These are phyloP conservation scores for Plantago major DNA, from an alignment of 257 asterid species.

Conservation along the genomic window DNA sequence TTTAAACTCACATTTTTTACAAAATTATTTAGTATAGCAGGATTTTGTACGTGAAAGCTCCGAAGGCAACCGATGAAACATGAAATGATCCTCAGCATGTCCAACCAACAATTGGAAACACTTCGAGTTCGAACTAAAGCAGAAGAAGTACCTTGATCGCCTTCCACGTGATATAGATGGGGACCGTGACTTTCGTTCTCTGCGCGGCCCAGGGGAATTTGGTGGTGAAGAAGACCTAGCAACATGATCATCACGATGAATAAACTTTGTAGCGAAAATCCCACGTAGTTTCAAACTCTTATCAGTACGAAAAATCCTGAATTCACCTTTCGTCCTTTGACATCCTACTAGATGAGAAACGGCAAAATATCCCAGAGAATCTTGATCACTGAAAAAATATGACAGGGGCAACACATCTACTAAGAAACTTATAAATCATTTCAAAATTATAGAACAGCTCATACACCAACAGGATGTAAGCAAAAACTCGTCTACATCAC, in stretches of 20 bases:
- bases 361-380: not conserved
- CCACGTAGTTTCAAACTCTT: not conserved
- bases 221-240: slow-evolving; percentile 2
- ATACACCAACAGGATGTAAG: too few species aligned
- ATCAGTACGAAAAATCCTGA: not conserved
- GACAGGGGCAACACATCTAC: not conserved
- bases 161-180: not conserved
- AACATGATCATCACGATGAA: not conserved
- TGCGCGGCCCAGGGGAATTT: not conserved
- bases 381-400: not conserved
- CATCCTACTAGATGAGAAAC: not conserved
- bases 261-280: not conserved
- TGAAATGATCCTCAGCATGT: not conserved
- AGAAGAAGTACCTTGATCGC: not conserved
- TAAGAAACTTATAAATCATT: not conserved
- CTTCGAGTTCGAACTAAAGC: not conserved
- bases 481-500: too few species aligned
- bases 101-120: not conserved
- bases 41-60: too few species aligned
- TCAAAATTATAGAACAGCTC: too few species aligned
- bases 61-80: too few species aligned
- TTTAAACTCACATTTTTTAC: not conserved
- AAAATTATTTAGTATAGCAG: too few species aligned
- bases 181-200: not conserved
- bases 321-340: not conserved